A percentile compares a stretch with the other conserved stretches of the same genome.
These are phyloP conservation scores for Psidium friedrichsthalianum DNA, from an alignment of 345 rosid species.

Conservation along the genomic window DNA sequence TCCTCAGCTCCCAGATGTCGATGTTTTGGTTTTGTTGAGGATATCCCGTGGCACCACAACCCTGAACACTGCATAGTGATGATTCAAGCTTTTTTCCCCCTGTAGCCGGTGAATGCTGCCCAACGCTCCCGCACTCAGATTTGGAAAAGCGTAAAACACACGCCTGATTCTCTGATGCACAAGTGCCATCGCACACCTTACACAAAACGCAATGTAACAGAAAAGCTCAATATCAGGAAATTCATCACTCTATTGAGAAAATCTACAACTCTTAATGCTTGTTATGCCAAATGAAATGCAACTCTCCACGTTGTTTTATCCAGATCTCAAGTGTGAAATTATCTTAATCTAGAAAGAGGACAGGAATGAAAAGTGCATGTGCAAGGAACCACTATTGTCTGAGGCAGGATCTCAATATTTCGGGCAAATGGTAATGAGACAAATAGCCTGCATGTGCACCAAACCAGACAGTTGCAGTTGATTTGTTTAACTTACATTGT, in stretches of 20 bases:
- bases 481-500: slow-evolving; percentile 45
- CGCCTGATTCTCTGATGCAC: slow-evolving; percentile 79
- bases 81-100: slow-evolving; percentile 88
- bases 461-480: background rate
- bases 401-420: background rate
- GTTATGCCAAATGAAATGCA: background rate
- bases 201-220: background rate
- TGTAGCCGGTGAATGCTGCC: slow-evolving; percentile 74
- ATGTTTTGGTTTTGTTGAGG: background rate
- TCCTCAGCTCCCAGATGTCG: background rate
- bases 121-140: slow-evolving; percentile 51
- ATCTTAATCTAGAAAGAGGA: background rate
- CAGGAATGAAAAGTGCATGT: background rate
- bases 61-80: slow-evolving; percentile 89
- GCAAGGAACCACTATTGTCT: background rate
- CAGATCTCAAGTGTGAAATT: background rate
- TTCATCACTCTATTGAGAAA: background rate
- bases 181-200: slow-evolving; percentile 92
- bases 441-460: background rate
- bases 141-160: slow-evolving; percentile 63
- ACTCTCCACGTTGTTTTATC: background rate
- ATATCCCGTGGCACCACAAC: slow-evolving; percentile 33
- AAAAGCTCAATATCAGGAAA: background rate
- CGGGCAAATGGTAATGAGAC: background rate
- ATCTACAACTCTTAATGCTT: background rate